These are phyloP conservation scores for Auricularia sp. DNA, from an alignment of 768 basidiomycete genomes.

Conservation along the genomic window DNA sequence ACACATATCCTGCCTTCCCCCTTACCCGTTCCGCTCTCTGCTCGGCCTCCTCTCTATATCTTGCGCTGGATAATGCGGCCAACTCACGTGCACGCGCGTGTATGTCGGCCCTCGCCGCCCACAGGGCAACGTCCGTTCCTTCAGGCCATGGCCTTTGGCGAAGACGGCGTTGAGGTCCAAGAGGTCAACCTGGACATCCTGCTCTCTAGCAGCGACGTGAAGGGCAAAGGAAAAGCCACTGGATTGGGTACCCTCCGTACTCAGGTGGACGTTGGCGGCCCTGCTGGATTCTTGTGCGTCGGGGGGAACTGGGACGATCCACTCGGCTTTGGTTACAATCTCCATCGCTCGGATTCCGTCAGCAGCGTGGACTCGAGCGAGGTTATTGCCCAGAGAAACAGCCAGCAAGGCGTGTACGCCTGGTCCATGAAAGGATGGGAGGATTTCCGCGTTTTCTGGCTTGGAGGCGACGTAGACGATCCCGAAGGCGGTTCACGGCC, in stretches of 20 bases:
- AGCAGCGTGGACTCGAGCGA: conserved; percentile 37
- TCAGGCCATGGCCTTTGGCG: conserved; percentile 61
- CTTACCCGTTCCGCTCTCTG: conserved; percentile 42
- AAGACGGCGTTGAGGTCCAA: conserved; percentile 64
- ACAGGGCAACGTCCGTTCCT: conserved; percentile 34
- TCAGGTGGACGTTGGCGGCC: conserved; percentile 57
- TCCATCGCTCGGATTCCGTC: conserved; percentile 33
- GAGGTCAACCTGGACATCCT: conserved; percentile 52
- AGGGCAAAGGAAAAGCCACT: conserved; percentile 37
- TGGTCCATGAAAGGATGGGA: conserved; percentile 65
- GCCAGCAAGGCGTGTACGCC: conserved; percentile 62
- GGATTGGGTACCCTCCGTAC: conserved; percentile 37
- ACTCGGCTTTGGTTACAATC: not conserved
- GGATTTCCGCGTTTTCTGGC: conserved; percentile 78
- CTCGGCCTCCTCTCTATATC: conserved; percentile 41
- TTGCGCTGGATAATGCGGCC: conserved; percentile 54
- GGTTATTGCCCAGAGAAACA: conserved; percentile 33
- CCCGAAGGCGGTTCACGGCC: not conserved
- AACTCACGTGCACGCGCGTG: conserved; percentile 41
- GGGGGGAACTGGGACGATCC: conserved; percentile 41
- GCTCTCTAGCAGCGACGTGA: conserved; percentile 9
- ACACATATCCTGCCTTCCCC: conserved; percentile 64
- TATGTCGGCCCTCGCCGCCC: conserved; percentile 27
- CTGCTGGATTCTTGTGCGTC: conserved; percentile 44
- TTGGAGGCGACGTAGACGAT: conserved; percentile 42